Conservation (phyloP, 805 yeast genomes). For the Pichia ethanolica region DNA sequence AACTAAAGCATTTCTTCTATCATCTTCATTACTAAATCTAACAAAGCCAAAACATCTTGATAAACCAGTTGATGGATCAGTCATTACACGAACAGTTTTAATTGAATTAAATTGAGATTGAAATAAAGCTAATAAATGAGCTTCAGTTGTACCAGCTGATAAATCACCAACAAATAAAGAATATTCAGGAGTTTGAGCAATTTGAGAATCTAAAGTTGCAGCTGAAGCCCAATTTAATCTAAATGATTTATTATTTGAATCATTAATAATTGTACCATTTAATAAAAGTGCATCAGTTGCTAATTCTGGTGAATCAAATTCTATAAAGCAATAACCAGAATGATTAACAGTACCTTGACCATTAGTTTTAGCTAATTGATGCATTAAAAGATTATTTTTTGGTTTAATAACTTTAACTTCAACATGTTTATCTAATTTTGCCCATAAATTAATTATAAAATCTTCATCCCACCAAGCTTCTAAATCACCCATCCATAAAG, state of each 20-base stretch:
- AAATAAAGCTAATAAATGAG: conserved; percentile 64
- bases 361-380: conserved; percentile 23
- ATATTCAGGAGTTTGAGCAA: conserved; percentile 67
- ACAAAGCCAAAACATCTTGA: conserved; percentile 80
- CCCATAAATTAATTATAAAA: conserved; percentile 54
- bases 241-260: conserved; percentile 49
- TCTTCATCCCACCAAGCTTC: conserved; percentile 74
- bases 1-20: conserved; percentile 56
- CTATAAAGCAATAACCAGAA: conserved; percentile 72
- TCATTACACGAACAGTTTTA: conserved; percentile 78
- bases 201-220: conserved; percentile 65
- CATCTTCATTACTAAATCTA: conserved; percentile 62
- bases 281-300: conserved; percentile 62
- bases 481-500: conserved; percentile 85
- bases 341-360: conserved; percentile 25
- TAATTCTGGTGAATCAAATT: conserved; percentile 59
- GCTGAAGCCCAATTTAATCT: conserved; percentile 82
- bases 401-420: conserved; percentile 59
- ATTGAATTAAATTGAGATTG: conserved; percentile 60
- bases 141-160: conserved; percentile 72
- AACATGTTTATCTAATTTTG: conserved; percentile 46
- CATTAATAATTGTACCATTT: conserved; percentile 61
- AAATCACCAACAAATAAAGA: conserved; percentile 80
- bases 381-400: conserved; percentile 29
- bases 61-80: conserved; percentile 72